These are phyloP conservation scores for Lotmaria passim DNA, from an alignment of 208 protist species.

Conservation along the genomic window DNA sequence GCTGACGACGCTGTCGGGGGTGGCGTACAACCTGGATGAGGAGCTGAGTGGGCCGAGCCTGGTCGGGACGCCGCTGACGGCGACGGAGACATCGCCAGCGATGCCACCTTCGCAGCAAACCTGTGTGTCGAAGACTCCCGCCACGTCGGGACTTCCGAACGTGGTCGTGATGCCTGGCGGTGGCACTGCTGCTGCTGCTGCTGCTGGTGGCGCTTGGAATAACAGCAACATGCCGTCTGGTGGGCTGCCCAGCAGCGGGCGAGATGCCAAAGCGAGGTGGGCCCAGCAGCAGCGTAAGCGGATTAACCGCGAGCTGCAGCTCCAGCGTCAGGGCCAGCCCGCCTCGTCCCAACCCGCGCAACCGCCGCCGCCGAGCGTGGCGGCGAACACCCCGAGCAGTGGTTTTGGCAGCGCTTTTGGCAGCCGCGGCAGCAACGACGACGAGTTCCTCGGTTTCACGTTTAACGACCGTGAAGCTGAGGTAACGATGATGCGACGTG, in stretches of 20 bases:
- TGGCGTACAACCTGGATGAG: conserved; percentile 39
- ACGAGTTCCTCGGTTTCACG: conserved; percentile 31
- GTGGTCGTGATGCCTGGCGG: too few species aligned
- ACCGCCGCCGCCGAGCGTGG: neutral
- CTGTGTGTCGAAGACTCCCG: neutral
- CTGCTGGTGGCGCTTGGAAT: neutral
- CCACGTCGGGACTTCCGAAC: too few species aligned
- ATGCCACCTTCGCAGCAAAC: neutral
- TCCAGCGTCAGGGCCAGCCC: conserved; percentile 19
- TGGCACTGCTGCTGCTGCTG: neutral
- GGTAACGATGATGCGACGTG: conserved; percentile 1
- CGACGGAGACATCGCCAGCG: neutral
- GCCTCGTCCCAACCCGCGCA: neutral
- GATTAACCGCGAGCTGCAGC: conserved; percentile 27
- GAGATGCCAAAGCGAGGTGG: conserved; percentile 24
- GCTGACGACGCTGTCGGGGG: conserved; percentile 26
- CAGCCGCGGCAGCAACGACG: neutral
- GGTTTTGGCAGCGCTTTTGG: neutral
- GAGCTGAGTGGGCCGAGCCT: conserved; percentile 14
- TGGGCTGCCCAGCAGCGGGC: conserved; percentile 10
- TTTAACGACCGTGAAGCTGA: conserved; percentile 13
- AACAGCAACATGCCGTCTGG: too few species aligned
- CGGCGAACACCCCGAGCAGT: neutral
- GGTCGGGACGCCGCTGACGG: neutral
- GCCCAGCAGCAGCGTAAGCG: conserved; percentile 36